These are phyloP conservation scores for Sarocladium brachiariae DNA, from an alignment of 2,329 filamentous ascomycete species.

Conservation along the genomic window DNA sequence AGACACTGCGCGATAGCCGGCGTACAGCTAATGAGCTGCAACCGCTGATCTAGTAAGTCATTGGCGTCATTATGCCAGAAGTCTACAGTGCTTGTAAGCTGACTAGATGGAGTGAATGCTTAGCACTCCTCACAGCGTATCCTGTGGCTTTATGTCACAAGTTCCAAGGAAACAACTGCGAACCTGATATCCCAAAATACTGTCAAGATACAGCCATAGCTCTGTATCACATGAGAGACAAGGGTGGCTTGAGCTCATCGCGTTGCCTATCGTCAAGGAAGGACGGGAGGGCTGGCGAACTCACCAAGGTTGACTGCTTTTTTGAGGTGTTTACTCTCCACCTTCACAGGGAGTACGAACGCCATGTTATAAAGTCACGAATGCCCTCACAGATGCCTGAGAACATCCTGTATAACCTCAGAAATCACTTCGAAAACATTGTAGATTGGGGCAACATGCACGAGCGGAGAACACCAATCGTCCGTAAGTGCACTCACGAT, in stretches of 20 bases:
- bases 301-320: slow-evolving; percentile 16
- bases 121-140: slow-evolving; percentile 19
- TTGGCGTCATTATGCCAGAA: background rate
- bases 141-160: slow-evolving; percentile 20
- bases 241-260: background rate
- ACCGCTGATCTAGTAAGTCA: slow-evolving; percentile 17
- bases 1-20: slow-evolving; percentile 10
- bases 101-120: slow-evolving; percentile 18
- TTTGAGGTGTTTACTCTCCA: slow-evolving; percentile 21
- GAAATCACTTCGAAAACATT: slow-evolving; percentile 21
- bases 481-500: slow-evolving; percentile 16
- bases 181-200: slow-evolving; percentile 18
- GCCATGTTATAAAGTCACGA: slow-evolving; percentile 8
- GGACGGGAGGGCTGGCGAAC: no score
- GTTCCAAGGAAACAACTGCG: slow-evolving; percentile 18
- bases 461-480: slow-evolving; percentile 14
- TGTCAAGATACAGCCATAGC: slow-evolving; percentile 16
- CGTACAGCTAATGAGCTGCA: slow-evolving; percentile 13
- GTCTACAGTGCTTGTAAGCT: background rate
- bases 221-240: slow-evolving; percentile 15
- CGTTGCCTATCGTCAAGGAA: no score
- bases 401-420: slow-evolving; percentile 20
- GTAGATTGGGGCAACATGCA: slow-evolving; percentile 16
- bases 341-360: slow-evolving; percentile 18
- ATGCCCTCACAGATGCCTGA: slow-evolving; percentile 16